phyloP scores from a whole-genome alignment of 2,329 filamentous ascomycete genomes.

The Lanzia echinophila region DNA sequence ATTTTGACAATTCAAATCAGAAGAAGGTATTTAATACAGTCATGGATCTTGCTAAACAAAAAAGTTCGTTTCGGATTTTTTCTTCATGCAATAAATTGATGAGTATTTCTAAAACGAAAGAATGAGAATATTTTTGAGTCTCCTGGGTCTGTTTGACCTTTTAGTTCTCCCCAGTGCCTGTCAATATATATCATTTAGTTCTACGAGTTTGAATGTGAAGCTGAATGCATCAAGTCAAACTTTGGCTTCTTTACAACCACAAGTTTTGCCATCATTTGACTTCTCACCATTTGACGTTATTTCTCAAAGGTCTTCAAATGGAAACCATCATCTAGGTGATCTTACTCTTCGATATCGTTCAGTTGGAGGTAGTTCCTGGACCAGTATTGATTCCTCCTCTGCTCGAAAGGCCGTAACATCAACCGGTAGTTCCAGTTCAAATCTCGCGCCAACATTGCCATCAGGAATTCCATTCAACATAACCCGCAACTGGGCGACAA shows the following conservation, averaged over 20 bases:
- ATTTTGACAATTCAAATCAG: too few relatives aligned
- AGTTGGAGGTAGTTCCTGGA: slow-evolving; percentile 37
- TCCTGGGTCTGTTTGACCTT: background rate
- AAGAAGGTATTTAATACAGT: too few relatives aligned
- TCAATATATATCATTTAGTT: slow-evolving; percentile 13
- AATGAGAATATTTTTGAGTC: background rate
- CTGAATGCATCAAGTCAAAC: slow-evolving; percentile 41
- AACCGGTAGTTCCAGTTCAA: slow-evolving; percentile 33
- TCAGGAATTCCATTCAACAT: slow-evolving; percentile 36
- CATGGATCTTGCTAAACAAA: too few relatives aligned
- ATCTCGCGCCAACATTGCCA: slow-evolving; percentile 38
- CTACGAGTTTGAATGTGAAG: slow-evolving; percentile 34
- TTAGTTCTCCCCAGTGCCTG: background rate
- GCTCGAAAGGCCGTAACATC: slow-evolving; percentile 30
- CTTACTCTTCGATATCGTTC: slow-evolving; percentile 49
- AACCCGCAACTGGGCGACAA: slow-evolving; percentile 45
- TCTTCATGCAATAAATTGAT: too few relatives aligned
- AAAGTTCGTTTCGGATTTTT: too few relatives aligned
- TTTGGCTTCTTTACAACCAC: slow-evolving; percentile 41
- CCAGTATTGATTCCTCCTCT: slow-evolving; percentile 39
- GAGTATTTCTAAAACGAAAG: too few relatives aligned
- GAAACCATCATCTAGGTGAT: slow-evolving; percentile 53
- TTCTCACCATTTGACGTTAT: slow-evolving; percentile 50
- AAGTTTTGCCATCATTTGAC: slow-evolving; percentile 38
- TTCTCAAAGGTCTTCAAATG: slow-evolving; percentile 39